Evolutionary conservation across 2,329 filamentous ascomycete species (phyloP), one percentile per base, ranked within the genome.

Genomic region (Tolypocladium album): DNA sequence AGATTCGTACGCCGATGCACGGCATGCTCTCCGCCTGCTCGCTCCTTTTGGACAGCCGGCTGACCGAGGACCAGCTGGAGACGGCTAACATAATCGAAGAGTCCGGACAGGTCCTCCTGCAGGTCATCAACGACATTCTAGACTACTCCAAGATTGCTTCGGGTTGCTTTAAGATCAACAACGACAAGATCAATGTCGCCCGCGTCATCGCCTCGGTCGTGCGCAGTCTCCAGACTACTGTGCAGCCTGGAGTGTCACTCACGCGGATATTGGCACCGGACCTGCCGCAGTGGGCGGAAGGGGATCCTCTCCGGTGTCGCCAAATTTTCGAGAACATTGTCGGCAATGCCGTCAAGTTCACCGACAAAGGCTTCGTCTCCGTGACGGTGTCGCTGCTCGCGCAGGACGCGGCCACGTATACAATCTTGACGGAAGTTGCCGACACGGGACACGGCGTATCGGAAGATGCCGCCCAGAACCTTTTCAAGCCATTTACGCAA

Each of bases 61-160:
- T 87, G n/a, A 75, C 76, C 7, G 68, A 76, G 1, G 76, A 82
- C 50, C 84, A 87, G 68, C 75, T 76, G 27, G 83, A 87, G 60
- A 80, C 80, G 50, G 77, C 81, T 1, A 74, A 75, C 47, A 82
- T 86, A 55, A 82, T 87, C 59, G 77, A 83, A 63, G 82, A 85
- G 60, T 86, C 83, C 0, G 83, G 81, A 2, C 77, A 80, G 24
- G 75, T 85, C 2, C 73, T 87, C 27, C 71, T 87, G 22, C 80
- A 82, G 63, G 79, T 87, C 56, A 86, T 87, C 68, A 86, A 87
- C 65, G 82, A 86, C 62, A 84, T 88, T 55, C 75, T 87, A n/a
- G 84, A 88, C 70, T 87, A 85, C 66, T 86, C 84, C 12, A 87
- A 86, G 64, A 74, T 86, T 7, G 79, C 81, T 0, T 82, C 82